Base-by-base conservation (phyloP, 1,284 basidiomycete genomes). In the Mixia osmundae region DNA sequence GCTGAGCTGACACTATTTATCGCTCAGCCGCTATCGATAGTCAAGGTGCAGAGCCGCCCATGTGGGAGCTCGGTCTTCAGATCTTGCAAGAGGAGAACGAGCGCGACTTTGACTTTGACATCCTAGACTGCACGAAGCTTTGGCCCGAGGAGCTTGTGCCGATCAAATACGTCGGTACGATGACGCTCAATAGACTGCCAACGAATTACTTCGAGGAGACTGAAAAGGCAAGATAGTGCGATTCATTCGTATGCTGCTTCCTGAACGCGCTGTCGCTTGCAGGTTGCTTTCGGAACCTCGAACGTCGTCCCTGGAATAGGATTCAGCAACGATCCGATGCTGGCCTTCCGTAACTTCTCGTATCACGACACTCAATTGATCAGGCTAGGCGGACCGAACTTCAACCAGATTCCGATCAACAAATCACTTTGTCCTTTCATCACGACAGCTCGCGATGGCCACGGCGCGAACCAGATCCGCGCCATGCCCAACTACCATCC, bases 311-410 rank as follows among this genome's bases (percentile, higher is more conserved):
- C 78, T 12, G 76, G 77, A 22, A 76, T 82, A 47, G 76, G 60
- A 37, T 73, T 76, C 54, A 71, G 69, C 43, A 68, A 76, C 48
- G 78, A 82, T 50, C 78, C 78, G 3, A 59, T 83, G 15, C 61
- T 83, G n/a, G 73, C 77, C 57, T 71, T 72, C 12, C 64, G 79
- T 28, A 77, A 78, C 57, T 82, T 82, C 56, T 74, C 70, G 0
- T 83, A 80, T 57, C 69, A 72, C 45, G 76, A 79, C 53, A 80
- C 76, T 7, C 49, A 51, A 36, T 45, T 78, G 32, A 64, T 67
- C 2, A 66, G 76, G 22, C 56, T 80, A 4, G 79, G 79, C 14
- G 57, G 75, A 3, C n/a, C 36, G 47, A 53, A 54, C 47, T 54
- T 52, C 32, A 45, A 69, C 18, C 49, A 58, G 61, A 58, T 82